Percentiles rank a stretch among this genome's conserved stretches.
phyloP scores from a whole-genome alignment of 805 yeast genomes.

The Metschnikowia bowlesiae region DNA sequence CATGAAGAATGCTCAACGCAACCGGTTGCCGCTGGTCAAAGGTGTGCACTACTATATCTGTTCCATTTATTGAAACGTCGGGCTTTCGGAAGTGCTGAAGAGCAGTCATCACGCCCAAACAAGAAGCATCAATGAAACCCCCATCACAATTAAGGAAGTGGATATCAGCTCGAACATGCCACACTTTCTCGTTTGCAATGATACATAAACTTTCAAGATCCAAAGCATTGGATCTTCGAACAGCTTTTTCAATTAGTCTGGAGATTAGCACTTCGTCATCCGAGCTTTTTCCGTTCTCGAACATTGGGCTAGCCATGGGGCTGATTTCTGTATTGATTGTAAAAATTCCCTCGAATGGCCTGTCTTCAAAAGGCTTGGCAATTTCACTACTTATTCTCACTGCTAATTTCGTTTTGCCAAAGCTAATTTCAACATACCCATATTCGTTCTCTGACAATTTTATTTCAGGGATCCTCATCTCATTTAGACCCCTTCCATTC shows the following conservation, averaged over 20 bases:
- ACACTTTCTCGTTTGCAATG: conserved; percentile 83
- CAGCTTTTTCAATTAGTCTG: conserved; percentile 85
- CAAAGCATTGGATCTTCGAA: conserved; percentile 83
- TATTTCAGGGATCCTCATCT: conserved; percentile 61
- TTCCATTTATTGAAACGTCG: conserved; percentile 70
- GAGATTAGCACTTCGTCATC: conserved; percentile 78
- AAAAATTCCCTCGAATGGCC: conserved; percentile 92
- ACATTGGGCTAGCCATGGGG: conserved; percentile 84
- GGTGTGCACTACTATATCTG: conserved; percentile 62
- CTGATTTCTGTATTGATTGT: conserved; percentile 79
- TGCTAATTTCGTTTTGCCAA: conserved; percentile 70
- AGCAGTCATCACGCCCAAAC: conserved; percentile 86
- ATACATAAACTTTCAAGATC: conserved; percentile 90
- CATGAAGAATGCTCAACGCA: conserved; percentile 76
- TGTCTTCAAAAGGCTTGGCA: conserved; percentile 75
- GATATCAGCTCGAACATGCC: conserved; percentile 88
- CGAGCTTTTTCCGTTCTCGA: conserved; percentile 68
- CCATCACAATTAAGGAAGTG: conserved; percentile 91
- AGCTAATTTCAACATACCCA: conserved; percentile 73
- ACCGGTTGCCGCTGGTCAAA: conserved; percentile 81
- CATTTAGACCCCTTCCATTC: conserved; percentile 64
- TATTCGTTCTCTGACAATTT: conserved; percentile 58
- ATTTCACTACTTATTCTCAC: conserved; percentile 75
- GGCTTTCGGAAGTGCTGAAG: conserved; percentile 79
- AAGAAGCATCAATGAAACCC: conserved; percentile 83